Base-by-base conservation (phyloP, 164 flowering plant species). In the Sedum album region DNA sequence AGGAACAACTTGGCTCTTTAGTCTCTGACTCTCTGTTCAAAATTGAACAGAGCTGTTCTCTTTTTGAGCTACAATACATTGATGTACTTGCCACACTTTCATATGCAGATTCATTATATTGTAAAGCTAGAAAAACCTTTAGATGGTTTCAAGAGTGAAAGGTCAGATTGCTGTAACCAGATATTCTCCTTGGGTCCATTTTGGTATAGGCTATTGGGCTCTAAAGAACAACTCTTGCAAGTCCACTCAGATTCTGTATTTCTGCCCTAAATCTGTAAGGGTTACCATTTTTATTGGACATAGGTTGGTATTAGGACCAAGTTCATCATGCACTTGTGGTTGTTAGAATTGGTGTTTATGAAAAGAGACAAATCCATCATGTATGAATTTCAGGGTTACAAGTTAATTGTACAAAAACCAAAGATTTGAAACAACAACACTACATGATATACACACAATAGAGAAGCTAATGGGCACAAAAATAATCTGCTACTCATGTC, bases 51-150 rank as follows among this genome's bases (percentile, higher is more conserved):
- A 51, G 57, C 33, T 28, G 33, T 28, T 13, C 20, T 57, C 31
- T 26, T 15, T 57, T 17, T 28, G 20, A 57, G 62, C 17, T 26
- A 57, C 57, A n/a, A 51, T 44, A 23, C 62, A 57, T 11, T 26
- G 33, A 57, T 28, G 62, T 26, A 57, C 62, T 57, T 57, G 18
- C n/a, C n/a, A 13, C 62, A 57, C 13, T 57, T 57, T 57, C 62
- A 4, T 14, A 28, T 57, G 33, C 23, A 57, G 17, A 15, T 57
- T 57, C 62, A 28, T 28, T 6, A 26, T 26, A 6, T 28, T 14
- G 33, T 30, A 26, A 55, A 6, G 15, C 31, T 55, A 8, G 2
- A 23, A 9, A 55, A 55, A 11, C 33, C 57, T 15, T 57, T 30
- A 57, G 62, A 57, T 57, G 62, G 23, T 57, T 57, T 28, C 20